phyloP scores from a whole-genome alignment of 2,329 filamentous ascomycete species.

The Calonectria fujianensis region DNA sequence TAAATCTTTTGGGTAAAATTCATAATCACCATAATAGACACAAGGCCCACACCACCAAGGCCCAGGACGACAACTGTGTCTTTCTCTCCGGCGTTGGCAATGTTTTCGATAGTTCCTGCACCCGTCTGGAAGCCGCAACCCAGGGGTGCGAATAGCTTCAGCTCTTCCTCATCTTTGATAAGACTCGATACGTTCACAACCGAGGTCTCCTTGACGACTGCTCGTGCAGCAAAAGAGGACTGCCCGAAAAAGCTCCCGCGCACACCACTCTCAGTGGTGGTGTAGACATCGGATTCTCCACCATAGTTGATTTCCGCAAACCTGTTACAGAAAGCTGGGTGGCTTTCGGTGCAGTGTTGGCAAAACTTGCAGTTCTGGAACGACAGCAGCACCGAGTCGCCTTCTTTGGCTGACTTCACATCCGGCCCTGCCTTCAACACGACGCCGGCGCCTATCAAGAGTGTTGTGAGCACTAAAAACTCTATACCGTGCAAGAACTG shows the following conservation, averaged over 20 bases:
- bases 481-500: not conserved
- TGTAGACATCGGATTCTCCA: constrained; percentile 1
- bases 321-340: not conserved
- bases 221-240: not conserved
- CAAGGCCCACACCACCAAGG: not conserved
- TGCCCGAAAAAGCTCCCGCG: constrained; percentile 11
- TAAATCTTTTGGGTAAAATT: not conserved
- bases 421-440: constrained; percentile 1
- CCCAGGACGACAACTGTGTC: constrained; percentile 2
- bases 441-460: not conserved
- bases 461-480: too few species aligned
- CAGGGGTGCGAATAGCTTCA: not conserved
- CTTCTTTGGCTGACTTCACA: not conserved
- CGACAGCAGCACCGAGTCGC: constrained; percentile 8
- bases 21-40: not conserved
- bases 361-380: constrained; percentile 16
- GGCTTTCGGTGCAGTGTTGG: constrained; percentile 3
- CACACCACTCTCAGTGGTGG: not conserved
- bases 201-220: constrained; percentile 8
- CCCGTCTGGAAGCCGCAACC: constrained; percentile 12
- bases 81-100: not conserved
- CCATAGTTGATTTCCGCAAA: constrained; percentile 15
- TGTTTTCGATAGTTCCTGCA: constrained; percentile 9
- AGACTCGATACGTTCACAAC: constrained; percentile 2
- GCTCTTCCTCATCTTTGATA: constrained; percentile 17